phyloP scores from a whole-genome alignment of 1,139 yeast genomes.

The Yamadazyma dendronema region DNA sequence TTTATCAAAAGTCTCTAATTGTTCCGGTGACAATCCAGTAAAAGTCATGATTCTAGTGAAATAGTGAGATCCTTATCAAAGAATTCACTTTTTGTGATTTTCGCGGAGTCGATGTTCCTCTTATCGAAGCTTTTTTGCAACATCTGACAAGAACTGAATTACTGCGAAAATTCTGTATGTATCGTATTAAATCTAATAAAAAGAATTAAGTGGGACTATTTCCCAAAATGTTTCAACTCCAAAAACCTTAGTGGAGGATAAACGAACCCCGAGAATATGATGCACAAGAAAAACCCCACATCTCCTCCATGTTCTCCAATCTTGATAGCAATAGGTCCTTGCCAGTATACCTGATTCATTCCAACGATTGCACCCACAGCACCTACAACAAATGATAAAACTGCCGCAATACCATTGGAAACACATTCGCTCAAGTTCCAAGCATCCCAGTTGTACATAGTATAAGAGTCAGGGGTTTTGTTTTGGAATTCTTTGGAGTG shows the following conservation, averaged over 20 bases:
- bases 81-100: background rate
- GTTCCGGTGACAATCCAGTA: slow-evolving; percentile 31
- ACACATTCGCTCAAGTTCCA: slow-evolving; percentile 60
- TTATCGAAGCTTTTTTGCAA: too few relatives aligned
- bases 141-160: too few relatives aligned
- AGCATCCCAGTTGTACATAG: slow-evolving; percentile 57
- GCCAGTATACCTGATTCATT: slow-evolving; percentile 77
- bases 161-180: background rate
- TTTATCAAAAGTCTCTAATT: slow-evolving; percentile 41
- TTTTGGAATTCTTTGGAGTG: slow-evolving; percentile 52
- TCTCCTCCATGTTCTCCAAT: slow-evolving; percentile 68
- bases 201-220: slow-evolving; percentile 17
- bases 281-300: slow-evolving; percentile 77
- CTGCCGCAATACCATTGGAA: slow-evolving; percentile 66
- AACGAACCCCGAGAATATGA: slow-evolving; percentile 65
- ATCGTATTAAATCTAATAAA: background rate
- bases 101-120: too few relatives aligned
- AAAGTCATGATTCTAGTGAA: slow-evolving; percentile 7
- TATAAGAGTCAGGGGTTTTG: slow-evolving; percentile 7
- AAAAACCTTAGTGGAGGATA: slow-evolving; percentile 64
- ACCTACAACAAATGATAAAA: slow-evolving; percentile 58
- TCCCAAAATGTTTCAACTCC: slow-evolving; percentile 58
- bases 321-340: slow-evolving; percentile 63
- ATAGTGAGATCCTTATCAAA: background rate
- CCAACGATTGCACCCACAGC: slow-evolving; percentile 79